phyloP scores from a whole-genome alignment of 108 stramenopile genomes.

The Cafeteria roenbergensis region DNA sequence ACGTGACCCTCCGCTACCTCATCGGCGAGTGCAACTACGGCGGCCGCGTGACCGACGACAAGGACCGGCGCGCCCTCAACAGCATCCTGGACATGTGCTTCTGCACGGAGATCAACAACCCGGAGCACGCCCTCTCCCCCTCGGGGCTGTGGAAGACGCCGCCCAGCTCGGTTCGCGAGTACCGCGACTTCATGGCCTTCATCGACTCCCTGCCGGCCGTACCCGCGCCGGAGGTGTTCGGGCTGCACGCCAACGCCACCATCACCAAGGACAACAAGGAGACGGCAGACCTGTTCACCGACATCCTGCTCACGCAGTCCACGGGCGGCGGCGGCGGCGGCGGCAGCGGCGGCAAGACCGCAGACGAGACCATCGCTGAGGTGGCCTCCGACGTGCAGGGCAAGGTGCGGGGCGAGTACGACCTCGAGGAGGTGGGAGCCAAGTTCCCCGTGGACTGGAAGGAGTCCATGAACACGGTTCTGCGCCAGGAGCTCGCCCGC shows the following conservation, averaged over 20 bases:
- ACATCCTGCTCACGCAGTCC: conserved; percentile 36
- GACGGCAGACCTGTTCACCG: conserved; percentile 34
- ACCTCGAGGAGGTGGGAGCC: conserved; percentile 42
- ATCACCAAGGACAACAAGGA: conserved; percentile 48
- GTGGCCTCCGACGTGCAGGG: conserved; percentile 35
- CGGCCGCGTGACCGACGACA: conserved; percentile 53
- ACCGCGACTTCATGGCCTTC: conserved; percentile 31
- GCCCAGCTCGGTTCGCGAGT: background rate
- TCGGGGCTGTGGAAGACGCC: conserved; percentile 9
- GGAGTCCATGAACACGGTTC: conserved; percentile 56
- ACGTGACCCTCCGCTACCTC: conserved; percentile 43
- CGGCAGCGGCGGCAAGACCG: conserved; percentile 1
- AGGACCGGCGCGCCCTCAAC: conserved; percentile 42
- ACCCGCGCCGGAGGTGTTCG: conserved; percentile 43
- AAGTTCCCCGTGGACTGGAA: conserved; percentile 46
- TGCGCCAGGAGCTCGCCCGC: conserved; percentile 49
- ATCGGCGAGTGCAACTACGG: conserved; percentile 57
- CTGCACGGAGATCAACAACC: conserved; percentile 23
- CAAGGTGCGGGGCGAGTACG: conserved; percentile 38
- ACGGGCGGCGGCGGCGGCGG: conserved; percentile 33
- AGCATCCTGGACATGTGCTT: conserved; percentile 37
- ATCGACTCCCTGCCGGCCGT: conserved; percentile 35
- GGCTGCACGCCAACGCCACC: conserved; percentile 52
- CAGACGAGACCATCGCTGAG: conserved; percentile 29
- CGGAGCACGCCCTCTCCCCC: conserved; percentile 14